phyloP scores from a whole-genome alignment of 2,329 filamentous ascomycete species.

The Botrytis pseudocinerea region DNA sequence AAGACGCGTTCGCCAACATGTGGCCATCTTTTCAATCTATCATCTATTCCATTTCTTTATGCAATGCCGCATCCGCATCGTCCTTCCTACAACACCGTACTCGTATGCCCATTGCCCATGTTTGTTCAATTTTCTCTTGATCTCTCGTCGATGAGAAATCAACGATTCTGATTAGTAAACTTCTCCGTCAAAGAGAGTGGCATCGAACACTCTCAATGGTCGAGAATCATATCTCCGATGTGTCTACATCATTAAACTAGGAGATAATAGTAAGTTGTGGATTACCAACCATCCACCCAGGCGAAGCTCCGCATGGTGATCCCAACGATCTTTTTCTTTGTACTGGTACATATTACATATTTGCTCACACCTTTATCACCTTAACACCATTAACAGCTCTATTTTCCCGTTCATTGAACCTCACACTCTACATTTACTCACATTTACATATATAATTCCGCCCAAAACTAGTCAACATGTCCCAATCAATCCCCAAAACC shows the following conservation, averaged over 20 bases:
- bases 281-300: background rate
- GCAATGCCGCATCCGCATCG: background rate
- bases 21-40: background rate
- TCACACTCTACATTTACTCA: background rate
- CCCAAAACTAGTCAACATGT: background rate
- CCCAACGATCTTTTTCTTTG: background rate
- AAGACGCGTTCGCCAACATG: background rate
- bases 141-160: background rate
- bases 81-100: background rate
- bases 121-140: background rate
- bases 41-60: background rate
- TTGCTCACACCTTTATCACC: background rate
- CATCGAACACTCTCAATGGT: background rate
- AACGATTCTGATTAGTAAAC: background rate
- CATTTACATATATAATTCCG: background rate
- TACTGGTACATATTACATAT: background rate
- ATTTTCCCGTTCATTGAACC: background rate
- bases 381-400: background rate
- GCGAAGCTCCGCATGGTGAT: background rate
- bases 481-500: conserved; percentile 37
- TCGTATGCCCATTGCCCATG: background rate
- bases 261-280: conserved; percentile 15
- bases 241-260: background rate
- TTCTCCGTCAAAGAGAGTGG: background rate
- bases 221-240: conserved; percentile 9